Percentiles rank a stretch among this genome's conserved stretches.
Evolutionary conservation across 140 eudicot species (phyloP).

Genomic region (Cichorium intybus): DNA sequence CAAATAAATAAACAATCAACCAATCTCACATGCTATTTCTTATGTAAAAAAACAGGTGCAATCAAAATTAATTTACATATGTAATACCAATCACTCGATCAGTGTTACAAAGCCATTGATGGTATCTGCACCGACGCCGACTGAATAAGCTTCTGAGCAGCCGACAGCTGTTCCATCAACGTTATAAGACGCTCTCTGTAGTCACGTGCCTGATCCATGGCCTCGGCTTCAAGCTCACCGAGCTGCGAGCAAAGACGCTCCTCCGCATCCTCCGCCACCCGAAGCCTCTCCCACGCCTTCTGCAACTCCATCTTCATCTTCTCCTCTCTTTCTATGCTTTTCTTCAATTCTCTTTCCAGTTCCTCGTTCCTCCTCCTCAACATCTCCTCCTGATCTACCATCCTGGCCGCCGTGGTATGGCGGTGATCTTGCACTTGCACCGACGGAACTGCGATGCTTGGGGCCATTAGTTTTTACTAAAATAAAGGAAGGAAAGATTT

Average conservation of each 20-base stretch:
- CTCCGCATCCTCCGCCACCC: conserved; percentile 76
- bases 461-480: conserved; percentile 18
- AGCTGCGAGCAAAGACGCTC: conserved; percentile 72
- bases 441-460: conserved; percentile 8
- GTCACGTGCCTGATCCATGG: conserved; percentile 51
- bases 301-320: conserved; percentile 50
- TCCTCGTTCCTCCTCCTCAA: conserved; percentile 53
- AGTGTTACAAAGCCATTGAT: background rate
- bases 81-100: background rate
- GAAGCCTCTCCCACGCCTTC: conserved; percentile 28
- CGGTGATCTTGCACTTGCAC: conserved; percentile 8
- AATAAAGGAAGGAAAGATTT: background rate
- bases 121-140: conserved; percentile 1
- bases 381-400: conserved; percentile 12
- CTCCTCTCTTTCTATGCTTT: conserved; percentile 60
- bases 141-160: conserved; percentile 33
- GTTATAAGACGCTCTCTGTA: conserved; percentile 24
- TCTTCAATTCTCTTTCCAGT: conserved; percentile 48
- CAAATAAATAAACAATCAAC: too few relatives aligned
- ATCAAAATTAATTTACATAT: background rate
- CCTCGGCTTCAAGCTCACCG: conserved; percentile 75
- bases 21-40: background rate
- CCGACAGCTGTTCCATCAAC: conserved; percentile 37
- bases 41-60: background rate
- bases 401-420: background rate